Conservation (phyloP, 2,329 filamentous ascomycete species). For the Aplosporella prunicola region DNA sequence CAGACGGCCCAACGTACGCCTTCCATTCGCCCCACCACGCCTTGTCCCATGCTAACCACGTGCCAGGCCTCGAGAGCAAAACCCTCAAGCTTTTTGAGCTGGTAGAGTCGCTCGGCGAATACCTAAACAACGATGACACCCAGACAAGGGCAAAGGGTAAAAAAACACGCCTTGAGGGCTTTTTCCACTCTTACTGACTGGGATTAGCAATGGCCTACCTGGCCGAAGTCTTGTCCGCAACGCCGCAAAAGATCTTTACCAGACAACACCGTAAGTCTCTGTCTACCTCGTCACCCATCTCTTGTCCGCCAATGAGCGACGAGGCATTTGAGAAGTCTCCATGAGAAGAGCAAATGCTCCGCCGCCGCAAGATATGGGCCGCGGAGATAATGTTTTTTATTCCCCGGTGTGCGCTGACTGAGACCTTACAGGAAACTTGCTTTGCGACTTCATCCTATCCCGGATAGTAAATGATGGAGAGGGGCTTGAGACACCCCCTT, state of each 20-base stretch:
- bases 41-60: slow-evolving; percentile 10
- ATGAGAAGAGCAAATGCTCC: no score
- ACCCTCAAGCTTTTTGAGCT: slow-evolving; percentile 52
- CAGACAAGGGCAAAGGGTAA: slow-evolving; percentile 50
- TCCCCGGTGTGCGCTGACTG: neutral
- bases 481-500: slow-evolving; percentile 45
- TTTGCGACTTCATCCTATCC: slow-evolving; percentile 56
- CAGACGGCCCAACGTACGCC: slow-evolving; percentile 32
- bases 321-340: no score
- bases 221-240: slow-evolving; percentile 40
- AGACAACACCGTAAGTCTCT: slow-evolving; percentile 48
- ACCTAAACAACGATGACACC: slow-evolving; percentile 57
- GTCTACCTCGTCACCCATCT: no score
- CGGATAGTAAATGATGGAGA: slow-evolving; percentile 49
- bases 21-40: slow-evolving; percentile 10
- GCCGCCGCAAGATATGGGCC: no score
- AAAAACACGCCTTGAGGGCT: slow-evolving; percentile 16
- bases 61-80: slow-evolving; percentile 48
- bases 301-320: no score
- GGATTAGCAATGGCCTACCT: slow-evolving; percentile 38
- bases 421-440: slow-evolving; percentile 39
- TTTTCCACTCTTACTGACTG: slow-evolving; percentile 11
- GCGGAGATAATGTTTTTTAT: no score
- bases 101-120: slow-evolving; percentile 55
- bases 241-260: slow-evolving; percentile 47